Base-by-base conservation (phyloP, 352 stramenopile species). In the Nothophytophthora sp. region DNA sequence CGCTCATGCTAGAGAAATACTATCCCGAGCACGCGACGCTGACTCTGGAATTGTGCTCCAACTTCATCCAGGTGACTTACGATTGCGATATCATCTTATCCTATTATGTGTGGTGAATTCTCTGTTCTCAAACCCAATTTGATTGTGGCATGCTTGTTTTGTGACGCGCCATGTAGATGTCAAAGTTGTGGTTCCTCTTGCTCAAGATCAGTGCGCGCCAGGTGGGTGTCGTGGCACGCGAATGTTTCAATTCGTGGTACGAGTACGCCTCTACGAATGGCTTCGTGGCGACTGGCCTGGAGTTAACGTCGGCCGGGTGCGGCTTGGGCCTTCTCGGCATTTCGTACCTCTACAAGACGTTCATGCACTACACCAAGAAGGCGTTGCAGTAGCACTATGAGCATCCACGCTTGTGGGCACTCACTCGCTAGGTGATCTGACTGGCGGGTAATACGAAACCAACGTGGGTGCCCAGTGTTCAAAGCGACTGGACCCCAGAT, bases 1-100 rank as follows among this genome's bases (percentile, higher is more conserved):
- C 74, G n/a, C 64, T 93, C 13, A 71, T 88, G 37, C 50, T 91
- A 18, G 83, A 93, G 56, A 88, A 83, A 49, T 88, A 89, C 57
- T 93, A 88, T 33, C 83, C 83, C 0, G 80, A 93, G 44, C 77
- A 89, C 52, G 70, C 78, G 24, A 72, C 63, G 37, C 40, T 93
- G 48, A 81, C 76, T 3, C 41, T 91, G 18, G 83, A 91, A 47
- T 67, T 93, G 25, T 67, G 68, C 22, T 67, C 60, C 15, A 90
- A 91, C 55, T 91, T 90, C 46, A 67, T 90, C 16, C 78, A 93
- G 67, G 76, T 89, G 42, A 5, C 19, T 51, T 33, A 5, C 6
- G 13, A 29, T 23, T 30, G 0, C 33, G 18, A 49, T 11, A 29
- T 27, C 13, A 7, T 16, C 56, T 16, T 19, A 28, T 37, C 4